Evolutionary conservation across 805 yeast species (phyloP), one percentile per base, ranked within the genome.

Genomic region (Yarrowia hollandica): DNA sequence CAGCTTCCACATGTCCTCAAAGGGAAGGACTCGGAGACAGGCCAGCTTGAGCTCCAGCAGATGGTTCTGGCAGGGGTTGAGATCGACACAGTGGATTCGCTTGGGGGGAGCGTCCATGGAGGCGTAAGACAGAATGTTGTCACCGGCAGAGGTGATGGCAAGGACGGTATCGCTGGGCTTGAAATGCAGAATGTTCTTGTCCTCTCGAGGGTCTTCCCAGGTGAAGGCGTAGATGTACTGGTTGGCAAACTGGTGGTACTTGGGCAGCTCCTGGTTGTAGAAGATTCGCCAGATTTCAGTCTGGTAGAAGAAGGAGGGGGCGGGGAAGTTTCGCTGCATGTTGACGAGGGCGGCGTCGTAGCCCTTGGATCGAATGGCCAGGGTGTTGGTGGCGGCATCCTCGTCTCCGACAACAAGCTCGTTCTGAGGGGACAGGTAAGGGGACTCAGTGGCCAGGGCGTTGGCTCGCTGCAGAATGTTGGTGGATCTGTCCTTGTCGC

Each of bases 141-240:
- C 96, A 64, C 94, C 94, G 5, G 95, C 96, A 39, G 92, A 86
- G 4, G 95, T 88, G 60, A 88, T 88, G 19, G 92, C 91, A 64
- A 88, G 76, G 3, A 88, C 88, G 0, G 89, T 85, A 67, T 88
- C 96, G 26, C 79, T 77, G 12, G 82, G 72, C 28, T 77, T 74
- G 66, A 88, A 75, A 41, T 83, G 79, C 64, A 88, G 76, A 60
- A 88, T 84, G 52, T 77, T 77, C 62, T 82, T 80, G 73, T 88
- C 96, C 72, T 86, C 94, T 60, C 86, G 78, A 26, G 95, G 95
- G 68, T 88, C 96, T 72, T 88, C 96, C 96, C 96, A 88, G 6
- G 95, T 88, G 72, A 88, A 88, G 4, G 95, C 91, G 68, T 88
- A 88, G 62, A 88, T 88, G 70, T 86, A 88, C 72, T 88, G 90